These are phyloP conservation scores for Aureobasidium mangrovei DNA, from an alignment of 2,329 filamentous ascomycete genomes.

Conservation along the genomic window DNA sequence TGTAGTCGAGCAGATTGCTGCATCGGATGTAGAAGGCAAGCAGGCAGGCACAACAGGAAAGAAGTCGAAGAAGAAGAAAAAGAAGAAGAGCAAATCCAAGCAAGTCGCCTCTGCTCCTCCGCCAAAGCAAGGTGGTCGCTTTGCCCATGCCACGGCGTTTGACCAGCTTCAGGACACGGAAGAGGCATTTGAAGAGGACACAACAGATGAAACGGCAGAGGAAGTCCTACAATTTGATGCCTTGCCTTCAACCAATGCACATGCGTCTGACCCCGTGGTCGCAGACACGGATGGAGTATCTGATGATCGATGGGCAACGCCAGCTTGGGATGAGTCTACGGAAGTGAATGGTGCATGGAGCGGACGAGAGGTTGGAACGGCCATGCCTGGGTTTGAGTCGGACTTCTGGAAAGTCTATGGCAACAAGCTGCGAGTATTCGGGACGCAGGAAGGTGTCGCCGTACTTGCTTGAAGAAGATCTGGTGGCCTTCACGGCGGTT, in stretches of 20 bases:
- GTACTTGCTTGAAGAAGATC: background rate
- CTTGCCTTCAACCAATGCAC: constrained; percentile 5
- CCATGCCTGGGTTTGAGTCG: constrained; percentile 43
- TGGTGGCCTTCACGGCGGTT: too few species aligned
- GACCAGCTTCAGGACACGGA: constrained; percentile 21
- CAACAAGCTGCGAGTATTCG: constrained; percentile 53
- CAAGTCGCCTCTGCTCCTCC: background rate
- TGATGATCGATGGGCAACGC: background rate
- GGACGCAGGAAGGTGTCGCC: constrained; percentile 44
- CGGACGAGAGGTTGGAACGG: background rate
- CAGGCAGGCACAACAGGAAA: constrained; percentile 2
- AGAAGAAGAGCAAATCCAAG: constrained; percentile 9
- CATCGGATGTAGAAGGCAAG: background rate
- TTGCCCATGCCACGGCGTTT: constrained; percentile 26
- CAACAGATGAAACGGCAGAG: background rate
- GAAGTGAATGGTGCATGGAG: background rate
- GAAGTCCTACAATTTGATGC: constrained; percentile 14
- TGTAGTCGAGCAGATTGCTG: background rate
- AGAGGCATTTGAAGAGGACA: constrained; percentile 16
- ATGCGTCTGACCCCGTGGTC: constrained; percentile 5
- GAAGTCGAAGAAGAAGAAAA: constrained; percentile 18
- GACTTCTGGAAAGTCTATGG: constrained; percentile 51
- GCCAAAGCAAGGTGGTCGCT: constrained; percentile 16
- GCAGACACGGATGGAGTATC: constrained; percentile 13
- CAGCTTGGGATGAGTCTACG: background rate